Evolutionary conservation across 345 rosid species (phyloP).

Genomic region (Tarenaya hassleriana): DNA sequence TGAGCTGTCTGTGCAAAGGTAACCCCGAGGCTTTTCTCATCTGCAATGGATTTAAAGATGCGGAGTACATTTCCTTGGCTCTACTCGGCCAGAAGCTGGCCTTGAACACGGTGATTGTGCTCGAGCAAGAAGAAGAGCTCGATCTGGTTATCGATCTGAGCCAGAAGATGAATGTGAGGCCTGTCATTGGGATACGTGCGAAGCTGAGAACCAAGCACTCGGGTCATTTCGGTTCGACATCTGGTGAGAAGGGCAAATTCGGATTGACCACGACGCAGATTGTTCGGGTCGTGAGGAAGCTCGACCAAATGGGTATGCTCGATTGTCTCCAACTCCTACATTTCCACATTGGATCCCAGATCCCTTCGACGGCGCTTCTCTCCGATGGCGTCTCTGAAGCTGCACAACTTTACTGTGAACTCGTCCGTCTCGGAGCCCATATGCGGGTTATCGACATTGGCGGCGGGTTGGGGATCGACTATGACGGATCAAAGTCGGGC

Average conservation of each 20-base stretch:
- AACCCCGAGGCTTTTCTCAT: constrained; percentile 58
- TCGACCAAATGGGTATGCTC: constrained; percentile 58
- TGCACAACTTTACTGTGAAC: constrained; percentile 79
- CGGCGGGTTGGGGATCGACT: constrained; percentile 89
- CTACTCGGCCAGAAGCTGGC: constrained; percentile 60
- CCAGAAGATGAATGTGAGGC: constrained; percentile 51
- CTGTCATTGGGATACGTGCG: constrained; percentile 75
- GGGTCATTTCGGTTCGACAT: constrained; percentile 95
- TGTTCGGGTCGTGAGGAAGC: constrained; percentile 62
- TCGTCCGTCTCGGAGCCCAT: constrained; percentile 76
- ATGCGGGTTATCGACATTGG: constrained; percentile 80
- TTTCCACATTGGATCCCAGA: constrained; percentile 94
- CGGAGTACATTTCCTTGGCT: constrained; percentile 72
- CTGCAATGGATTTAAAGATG: constrained; percentile 89
- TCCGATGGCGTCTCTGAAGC: constrained; percentile 76
- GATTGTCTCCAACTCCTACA: constrained; percentile 79
- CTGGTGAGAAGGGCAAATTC: constrained; percentile 96
- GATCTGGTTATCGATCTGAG: constrained; percentile 63
- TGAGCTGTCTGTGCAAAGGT: constrained; percentile 81
- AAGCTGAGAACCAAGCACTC: constrained; percentile 85
- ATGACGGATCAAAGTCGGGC: constrained; percentile 85
- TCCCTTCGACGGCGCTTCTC: constrained; percentile 62
- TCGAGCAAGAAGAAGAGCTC: constrained; percentile 89
- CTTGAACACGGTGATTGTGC: constrained; percentile 74
- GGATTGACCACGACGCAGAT: constrained; percentile 78